Percentiles rank a stretch among this genome's conserved stretches.
These are phyloP conservation scores for Crinitomyces ghanaensis DNA, from an alignment of 805 yeast genomes.

Conservation along the genomic window DNA sequence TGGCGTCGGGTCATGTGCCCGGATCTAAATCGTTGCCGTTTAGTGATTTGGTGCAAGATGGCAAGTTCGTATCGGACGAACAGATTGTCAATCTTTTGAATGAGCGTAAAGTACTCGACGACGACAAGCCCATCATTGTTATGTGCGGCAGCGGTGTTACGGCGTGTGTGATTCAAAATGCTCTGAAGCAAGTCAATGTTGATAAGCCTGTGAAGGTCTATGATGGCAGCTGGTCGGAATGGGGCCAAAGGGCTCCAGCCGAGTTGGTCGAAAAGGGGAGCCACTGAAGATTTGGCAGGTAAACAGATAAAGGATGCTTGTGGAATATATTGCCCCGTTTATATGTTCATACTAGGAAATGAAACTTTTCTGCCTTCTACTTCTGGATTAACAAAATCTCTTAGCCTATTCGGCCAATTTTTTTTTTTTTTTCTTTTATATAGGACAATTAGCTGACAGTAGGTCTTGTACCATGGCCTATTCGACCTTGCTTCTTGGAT, in stretches of 20 bases:
- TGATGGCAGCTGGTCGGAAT: constrained; percentile 64
- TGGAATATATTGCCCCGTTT: no score
- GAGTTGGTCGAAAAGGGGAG: constrained; percentile 40
- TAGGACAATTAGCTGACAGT: no score
- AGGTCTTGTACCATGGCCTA: no score
- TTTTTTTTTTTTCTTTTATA: no score
- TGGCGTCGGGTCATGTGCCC: constrained; percentile 84
- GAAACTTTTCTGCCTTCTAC: no score
- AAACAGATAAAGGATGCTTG: no score
- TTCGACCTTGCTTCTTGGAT: no score
- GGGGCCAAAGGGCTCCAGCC: constrained; percentile 64
- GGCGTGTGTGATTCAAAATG: constrained; percentile 76
- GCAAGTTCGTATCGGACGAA: constrained; percentile 37
- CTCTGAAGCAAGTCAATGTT: constrained; percentile 41
- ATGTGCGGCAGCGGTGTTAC: constrained; percentile 97
- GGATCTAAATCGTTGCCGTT: constrained; percentile 73
- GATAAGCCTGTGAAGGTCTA: constrained; percentile 31
- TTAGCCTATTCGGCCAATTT: no score
- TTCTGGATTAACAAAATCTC: no score
- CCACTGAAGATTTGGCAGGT: constrained; percentile 1
- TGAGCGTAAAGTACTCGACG: constrained; percentile 27
- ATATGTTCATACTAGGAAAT: no score
- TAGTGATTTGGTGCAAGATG: constrained; percentile 39
- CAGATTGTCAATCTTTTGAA: constrained; percentile 40
- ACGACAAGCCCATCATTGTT: constrained; percentile 55